phyloP scores from a whole-genome alignment of 345 rosid genomes.

The Melaleuca alternifolia region DNA sequence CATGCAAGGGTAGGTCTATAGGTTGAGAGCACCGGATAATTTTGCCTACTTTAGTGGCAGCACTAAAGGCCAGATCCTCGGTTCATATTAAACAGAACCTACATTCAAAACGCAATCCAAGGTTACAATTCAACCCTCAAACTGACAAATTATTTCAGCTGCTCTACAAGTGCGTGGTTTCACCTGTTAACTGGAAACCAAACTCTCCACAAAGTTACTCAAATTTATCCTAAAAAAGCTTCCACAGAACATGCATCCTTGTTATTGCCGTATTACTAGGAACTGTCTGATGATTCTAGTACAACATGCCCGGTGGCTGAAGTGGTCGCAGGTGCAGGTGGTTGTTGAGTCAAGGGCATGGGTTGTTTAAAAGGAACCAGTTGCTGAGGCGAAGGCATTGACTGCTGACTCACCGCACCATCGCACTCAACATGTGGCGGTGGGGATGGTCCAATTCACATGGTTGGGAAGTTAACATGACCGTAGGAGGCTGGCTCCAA shows the following conservation, averaged over 20 bases:
- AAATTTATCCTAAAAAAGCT: too few relatives aligned
- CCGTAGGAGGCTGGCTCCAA: constrained; percentile 46
- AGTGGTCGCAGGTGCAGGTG: constrained; percentile 46
- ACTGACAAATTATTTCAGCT: too few relatives aligned
- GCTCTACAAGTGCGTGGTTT: too few relatives aligned
- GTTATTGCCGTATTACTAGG: constrained; percentile 13
- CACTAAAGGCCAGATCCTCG: too few relatives aligned
- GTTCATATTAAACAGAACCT: too few relatives aligned
- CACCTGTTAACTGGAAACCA: too few relatives aligned
- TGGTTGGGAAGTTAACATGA: constrained; percentile 44
- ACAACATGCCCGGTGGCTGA: constrained; percentile 63
- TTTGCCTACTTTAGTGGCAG: too few relatives aligned
- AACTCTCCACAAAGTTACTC: too few relatives aligned
- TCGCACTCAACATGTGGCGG: constrained; percentile 43
- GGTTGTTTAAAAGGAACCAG: constrained; percentile 1
- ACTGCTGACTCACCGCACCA: constrained; percentile 31
- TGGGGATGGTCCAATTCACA: constrained; percentile 56
- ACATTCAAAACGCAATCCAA: too few relatives aligned
- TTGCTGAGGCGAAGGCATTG: constrained; percentile 15
- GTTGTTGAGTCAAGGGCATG: constrained; percentile 25
- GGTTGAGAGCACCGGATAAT: too few relatives aligned
- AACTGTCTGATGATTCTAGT: constrained; percentile 52
- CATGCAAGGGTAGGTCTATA: too few relatives aligned
- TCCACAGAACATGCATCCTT: too few relatives aligned
- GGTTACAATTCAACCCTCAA: not conserved